phyloP scores from a whole-genome alignment of 768 basidiomycete species.

The Tephrocybe sp. region DNA sequence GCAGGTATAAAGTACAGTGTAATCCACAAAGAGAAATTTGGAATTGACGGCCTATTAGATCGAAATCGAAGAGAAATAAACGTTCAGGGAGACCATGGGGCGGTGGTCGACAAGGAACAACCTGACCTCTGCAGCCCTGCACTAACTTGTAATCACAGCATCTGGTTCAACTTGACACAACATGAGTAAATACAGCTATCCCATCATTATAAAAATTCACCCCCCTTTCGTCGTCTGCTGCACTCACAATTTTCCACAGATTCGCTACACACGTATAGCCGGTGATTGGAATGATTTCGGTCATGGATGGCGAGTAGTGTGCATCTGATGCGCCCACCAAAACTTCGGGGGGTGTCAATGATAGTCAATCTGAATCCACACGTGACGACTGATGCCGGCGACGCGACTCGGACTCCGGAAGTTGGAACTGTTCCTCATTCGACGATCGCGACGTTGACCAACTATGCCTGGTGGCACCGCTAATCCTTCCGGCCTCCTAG shows the following conservation, averaged over 20 bases:
- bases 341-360: no score
- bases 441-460: no score
- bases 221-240: background rate
- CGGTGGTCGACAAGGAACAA: slow-evolving; percentile 12
- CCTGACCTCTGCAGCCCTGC: background rate
- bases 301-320: no score
- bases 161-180: slow-evolving; percentile 19
- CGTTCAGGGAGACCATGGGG: slow-evolving; percentile 11
- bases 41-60: slow-evolving; percentile 5
- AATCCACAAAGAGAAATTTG: background rate
- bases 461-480: slow-evolving; percentile 11
- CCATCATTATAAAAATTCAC: background rate
- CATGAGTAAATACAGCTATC: slow-evolving; percentile 16
- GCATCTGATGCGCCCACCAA: no score
- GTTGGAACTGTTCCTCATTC: no score
- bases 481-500: slow-evolving; percentile 18
- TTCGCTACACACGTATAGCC: background rate
- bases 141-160: background rate
- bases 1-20: slow-evolving; percentile 9
- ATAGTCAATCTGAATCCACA: no score
- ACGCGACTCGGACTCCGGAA: no score
- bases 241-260: background rate
- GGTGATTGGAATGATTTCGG: no score
- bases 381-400: no score
- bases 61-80: background rate